Base-by-base conservation (phyloP, 139 green algal genomes). In the Chlorella sp. region DNA sequence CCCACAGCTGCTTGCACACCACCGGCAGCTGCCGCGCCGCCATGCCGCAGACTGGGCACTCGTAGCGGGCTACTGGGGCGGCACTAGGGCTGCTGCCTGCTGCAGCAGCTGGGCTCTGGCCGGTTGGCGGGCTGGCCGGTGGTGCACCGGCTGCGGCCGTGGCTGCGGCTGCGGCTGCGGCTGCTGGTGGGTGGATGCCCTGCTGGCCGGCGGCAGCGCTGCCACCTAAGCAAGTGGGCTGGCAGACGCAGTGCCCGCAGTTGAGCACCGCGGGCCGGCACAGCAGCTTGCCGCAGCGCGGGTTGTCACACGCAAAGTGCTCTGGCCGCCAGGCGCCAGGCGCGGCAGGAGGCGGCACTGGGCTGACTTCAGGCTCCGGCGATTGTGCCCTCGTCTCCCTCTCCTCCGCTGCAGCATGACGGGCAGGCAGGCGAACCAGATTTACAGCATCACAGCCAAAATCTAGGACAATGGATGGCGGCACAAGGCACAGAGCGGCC, bases 201-300 rank as follows among this genome's bases (percentile, higher is more conserved):
- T 51, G 44, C 44, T 51, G 44, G 44, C 44, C 9, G 44, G 7
- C 44, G 44, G 44, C 56, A 6, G n/a, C 30, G 32, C 3, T n/a
- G 26, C 3, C 25, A 18, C 67, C 56, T 15, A 57, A 44, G 67
- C 86, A 87, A 28, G 70, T 57, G 28, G 74, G 21, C 47, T n/a
- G 34, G 39, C 88, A 92, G 3, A 92, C 67, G 13, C 78, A 32
- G 70, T 91, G 87, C 12, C 88, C 88, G 65, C 88, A 92, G 38
- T 84, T 92, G 44, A 92, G 84, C 72, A 91, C 83, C 23, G 80
- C 55, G 28, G 88, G 88, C 32, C 73, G 76, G 57, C 55, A 82
- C 30, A 92, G 80, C 68, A 92, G 68, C 63, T 70, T 26, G 28
- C 39, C 55, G 72, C 88, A 92, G 17, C 4, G 17, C 1, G 80